These are phyloP conservation scores for Gynostemma pentaphyllum DNA, from an alignment of 306 rosid species.

Conservation along the genomic window DNA sequence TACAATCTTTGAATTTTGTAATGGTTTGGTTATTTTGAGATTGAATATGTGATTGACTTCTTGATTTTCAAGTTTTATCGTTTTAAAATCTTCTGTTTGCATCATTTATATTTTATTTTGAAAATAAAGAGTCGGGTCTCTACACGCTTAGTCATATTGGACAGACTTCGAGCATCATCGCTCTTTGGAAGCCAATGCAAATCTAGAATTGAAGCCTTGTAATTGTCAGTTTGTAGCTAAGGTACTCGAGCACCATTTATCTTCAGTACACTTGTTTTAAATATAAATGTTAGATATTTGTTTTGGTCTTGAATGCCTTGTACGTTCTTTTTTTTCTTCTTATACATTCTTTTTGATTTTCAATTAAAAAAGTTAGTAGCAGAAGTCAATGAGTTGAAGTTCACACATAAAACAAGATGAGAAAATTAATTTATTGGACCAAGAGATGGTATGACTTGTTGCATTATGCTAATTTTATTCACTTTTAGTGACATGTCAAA, in stretches of 20 bases:
- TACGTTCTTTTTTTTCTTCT: neutral
- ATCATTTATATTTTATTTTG: too few relatives aligned
- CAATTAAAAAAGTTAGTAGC: conserved; percentile 13
- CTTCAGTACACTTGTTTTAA: too few relatives aligned
- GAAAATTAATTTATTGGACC: conserved; percentile 28
- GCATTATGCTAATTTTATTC: neutral
- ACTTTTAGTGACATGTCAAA: too few relatives aligned
- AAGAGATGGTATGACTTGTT: conserved; percentile 28
- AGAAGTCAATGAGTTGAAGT: conserved; percentile 28
- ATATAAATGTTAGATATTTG: too few relatives aligned
- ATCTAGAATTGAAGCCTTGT: conserved; percentile 10
- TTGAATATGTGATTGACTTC: too few relatives aligned
- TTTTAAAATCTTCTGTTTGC: too few relatives aligned
- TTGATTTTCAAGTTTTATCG: too few relatives aligned
- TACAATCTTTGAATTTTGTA: too few relatives aligned
- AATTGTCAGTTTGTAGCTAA: conserved; percentile 7
- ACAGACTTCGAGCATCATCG: too few relatives aligned
- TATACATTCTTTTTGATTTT: conserved; percentile 1
- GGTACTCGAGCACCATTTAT: conserved; percentile 18
- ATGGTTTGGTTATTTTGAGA: too few relatives aligned
- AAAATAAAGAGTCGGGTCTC: too few relatives aligned
- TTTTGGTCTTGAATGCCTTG: neutral
- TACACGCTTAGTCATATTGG: too few relatives aligned
- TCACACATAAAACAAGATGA: conserved; percentile 18
- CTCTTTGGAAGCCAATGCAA: conserved; percentile 10